Evolutionary conservation across 768 basidiomycete species (phyloP), one percentile per base, ranked within the genome.

Genomic region (Cyclocybe aegerita): DNA sequence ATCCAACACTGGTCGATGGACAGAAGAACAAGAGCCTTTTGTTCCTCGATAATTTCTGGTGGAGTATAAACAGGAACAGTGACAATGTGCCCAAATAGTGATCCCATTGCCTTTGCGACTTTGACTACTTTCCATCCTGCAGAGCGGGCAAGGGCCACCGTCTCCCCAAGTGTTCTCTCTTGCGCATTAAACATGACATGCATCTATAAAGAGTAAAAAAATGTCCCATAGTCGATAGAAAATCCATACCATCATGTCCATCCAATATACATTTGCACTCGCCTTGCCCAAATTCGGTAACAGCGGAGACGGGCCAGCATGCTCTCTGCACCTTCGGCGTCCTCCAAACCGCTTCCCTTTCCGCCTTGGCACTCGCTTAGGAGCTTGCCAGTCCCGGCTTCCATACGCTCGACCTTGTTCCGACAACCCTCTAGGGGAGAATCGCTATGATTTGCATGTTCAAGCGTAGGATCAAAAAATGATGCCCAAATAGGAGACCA

Each of bases 221-320:
- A 46, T 31, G 23, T 14, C 15, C 14, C 4, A 36, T 14, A 43
- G 23, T 23, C 4, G 23, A 23, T 23, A 2, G 23, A 23, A 23
- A 23, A 23, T 4, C 56, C 76, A 46, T 59, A 86, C 87, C 29
- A 81, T 78, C 57, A 87, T 65, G 61, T 89, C 87, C 75, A 86
- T 76, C 76, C 80, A 86, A 62, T 86, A 88, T 4, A 78, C 85
- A 54, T 80, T 83, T 6, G 82, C 76, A 60, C 76, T 88, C 6
- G 86, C 86, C 58, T 83, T 85, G 0, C 89, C 89, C 5, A 88
- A 65, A 60, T 90, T 91, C 6, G 87, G 72, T 29, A 90, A 70
- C n/a, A 91, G 65, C 32, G 86, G 86, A 14, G 77, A 73, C 3
- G 80, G 76, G 77, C 82, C 4, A 86, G 71, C 37, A 72, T 71